Conservation (phyloP, 2,329 filamentous ascomycete genomes). For the Aureobasidium subglaciale region DNA sequence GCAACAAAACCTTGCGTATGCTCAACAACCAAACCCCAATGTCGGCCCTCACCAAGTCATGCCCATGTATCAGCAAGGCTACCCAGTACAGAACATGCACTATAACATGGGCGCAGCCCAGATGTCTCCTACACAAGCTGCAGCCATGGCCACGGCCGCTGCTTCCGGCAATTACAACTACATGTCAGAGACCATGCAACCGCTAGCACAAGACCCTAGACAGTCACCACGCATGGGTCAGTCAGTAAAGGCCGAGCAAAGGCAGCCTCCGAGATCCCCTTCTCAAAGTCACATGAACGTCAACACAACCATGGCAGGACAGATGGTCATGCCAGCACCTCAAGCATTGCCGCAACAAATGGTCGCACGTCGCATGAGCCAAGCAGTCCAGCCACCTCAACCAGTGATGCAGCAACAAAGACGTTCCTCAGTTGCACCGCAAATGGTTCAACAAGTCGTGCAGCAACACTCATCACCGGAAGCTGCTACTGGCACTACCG, state of each 20-base stretch:
- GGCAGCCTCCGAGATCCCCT: slow-evolving; percentile 69
- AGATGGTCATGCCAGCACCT: slow-evolving; percentile 46
- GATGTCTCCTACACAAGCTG: slow-evolving; percentile 52
- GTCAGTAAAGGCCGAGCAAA: slow-evolving; percentile 60
- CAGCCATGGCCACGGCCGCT: slow-evolving; percentile 80
- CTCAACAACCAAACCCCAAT: slow-evolving; percentile 59
- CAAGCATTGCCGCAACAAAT: slow-evolving; percentile 55
- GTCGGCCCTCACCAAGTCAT: slow-evolving; percentile 51
- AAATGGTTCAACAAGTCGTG: slow-evolving; percentile 43
- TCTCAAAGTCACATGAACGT: slow-evolving; percentile 56
- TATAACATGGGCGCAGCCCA: slow-evolving; percentile 76
- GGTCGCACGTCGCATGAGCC: slow-evolving; percentile 35
- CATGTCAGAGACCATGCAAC: slow-evolving; percentile 59
- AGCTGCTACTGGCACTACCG: slow-evolving; percentile 57
- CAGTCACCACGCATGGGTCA: slow-evolving; percentile 71
- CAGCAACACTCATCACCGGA: slow-evolving; percentile 78
- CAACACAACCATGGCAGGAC: slow-evolving; percentile 36
- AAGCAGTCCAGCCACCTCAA: slow-evolving; percentile 54
- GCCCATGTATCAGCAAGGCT: slow-evolving; percentile 72
- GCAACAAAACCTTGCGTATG: slow-evolving; percentile 55
- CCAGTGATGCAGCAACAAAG: slow-evolving; percentile 62
- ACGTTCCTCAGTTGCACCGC: slow-evolving; percentile 44
- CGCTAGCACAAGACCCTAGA: slow-evolving; percentile 48
- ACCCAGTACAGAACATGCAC: slow-evolving; percentile 58
- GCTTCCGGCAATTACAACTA: slow-evolving; percentile 66